phyloP scores from a whole-genome alignment of 768 basidiomycete species.

The Leucocoprinus birnbaumii region DNA sequence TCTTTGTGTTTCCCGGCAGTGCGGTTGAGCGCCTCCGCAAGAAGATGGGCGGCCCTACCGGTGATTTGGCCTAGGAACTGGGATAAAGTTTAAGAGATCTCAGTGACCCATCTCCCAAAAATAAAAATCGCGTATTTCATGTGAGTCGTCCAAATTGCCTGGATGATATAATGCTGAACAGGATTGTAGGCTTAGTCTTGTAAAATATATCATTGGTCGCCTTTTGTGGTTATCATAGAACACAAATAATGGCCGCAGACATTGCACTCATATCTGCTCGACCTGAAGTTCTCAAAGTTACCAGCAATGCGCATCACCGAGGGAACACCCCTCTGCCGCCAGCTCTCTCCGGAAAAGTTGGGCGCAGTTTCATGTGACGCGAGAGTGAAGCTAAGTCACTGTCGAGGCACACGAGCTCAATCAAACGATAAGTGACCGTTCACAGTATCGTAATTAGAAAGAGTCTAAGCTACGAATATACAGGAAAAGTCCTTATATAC shows the following conservation, averaged over 20 bases:
- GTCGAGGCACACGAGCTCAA: no score
- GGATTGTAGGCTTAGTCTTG: constrained; percentile 2
- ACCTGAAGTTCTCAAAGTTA: not conserved
- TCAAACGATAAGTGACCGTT: no score
- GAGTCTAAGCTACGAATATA: no score
- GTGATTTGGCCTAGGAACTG: constrained; percentile 12
- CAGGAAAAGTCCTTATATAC: no score
- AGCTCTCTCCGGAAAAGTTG: not conserved
- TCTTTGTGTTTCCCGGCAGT: constrained; percentile 44
- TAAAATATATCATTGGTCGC: constrained; percentile 2
- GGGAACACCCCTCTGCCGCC: not conserved
- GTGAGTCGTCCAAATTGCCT: constrained; percentile 12
- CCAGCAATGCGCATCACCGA: not conserved
- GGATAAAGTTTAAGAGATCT: not conserved
- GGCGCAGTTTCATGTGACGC: not conserved
- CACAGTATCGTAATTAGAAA: no score
- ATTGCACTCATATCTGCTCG: not conserved
- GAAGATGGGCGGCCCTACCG: constrained; percentile 48
- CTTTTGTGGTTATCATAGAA: not conserved
- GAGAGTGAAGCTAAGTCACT: no score
- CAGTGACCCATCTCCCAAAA: not conserved
- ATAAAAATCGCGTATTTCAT: constrained; percentile 19
- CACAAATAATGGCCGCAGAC: not conserved
- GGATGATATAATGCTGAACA: not conserved
- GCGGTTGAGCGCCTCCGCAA: constrained; percentile 41